These are phyloP conservation scores for Fusarium subglutinans DNA, from an alignment of 2,329 filamentous ascomycete genomes.

Conservation along the genomic window DNA sequence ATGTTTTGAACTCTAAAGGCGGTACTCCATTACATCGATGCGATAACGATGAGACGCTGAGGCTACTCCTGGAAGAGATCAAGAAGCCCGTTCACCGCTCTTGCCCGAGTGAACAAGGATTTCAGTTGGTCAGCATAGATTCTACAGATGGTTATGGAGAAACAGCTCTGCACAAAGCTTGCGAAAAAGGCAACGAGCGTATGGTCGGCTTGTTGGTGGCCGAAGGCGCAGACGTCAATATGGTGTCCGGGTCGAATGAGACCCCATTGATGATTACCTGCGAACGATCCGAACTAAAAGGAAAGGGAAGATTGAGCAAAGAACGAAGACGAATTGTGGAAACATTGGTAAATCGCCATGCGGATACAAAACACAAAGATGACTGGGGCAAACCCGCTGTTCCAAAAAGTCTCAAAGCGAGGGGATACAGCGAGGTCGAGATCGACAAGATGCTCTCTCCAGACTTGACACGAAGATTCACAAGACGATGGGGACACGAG, in stretches of 20 bases:
- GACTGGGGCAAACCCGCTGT: neutral
- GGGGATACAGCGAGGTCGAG: neutral
- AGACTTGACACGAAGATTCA: neutral
- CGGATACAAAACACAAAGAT: neutral
- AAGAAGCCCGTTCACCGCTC: constrained; percentile 9
- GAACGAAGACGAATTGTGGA: neutral
- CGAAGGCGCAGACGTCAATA: constrained; percentile 9
- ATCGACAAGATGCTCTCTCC: constrained; percentile 12
- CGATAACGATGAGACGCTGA: neutral
- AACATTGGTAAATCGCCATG: neutral
- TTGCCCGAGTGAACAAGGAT: neutral
- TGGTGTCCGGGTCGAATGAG: neutral
- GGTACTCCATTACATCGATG: constrained; percentile 16
- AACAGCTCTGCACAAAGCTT: constrained; percentile 17
- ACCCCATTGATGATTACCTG: constrained; percentile 9
- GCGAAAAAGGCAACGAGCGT: constrained; percentile 2
- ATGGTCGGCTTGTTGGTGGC: constrained; percentile 10
- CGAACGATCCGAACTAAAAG: neutral
- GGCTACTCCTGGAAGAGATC: constrained; percentile 5
- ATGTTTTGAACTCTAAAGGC: constrained; percentile 1
- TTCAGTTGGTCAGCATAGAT: neutral
- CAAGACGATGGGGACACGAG: neutral
- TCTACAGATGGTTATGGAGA: constrained; percentile 5
- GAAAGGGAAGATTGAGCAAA: neutral
- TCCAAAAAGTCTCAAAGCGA: neutral